phyloP scores from a whole-genome alignment of 805 yeast species.

The Wickerhamiella brachini region DNA sequence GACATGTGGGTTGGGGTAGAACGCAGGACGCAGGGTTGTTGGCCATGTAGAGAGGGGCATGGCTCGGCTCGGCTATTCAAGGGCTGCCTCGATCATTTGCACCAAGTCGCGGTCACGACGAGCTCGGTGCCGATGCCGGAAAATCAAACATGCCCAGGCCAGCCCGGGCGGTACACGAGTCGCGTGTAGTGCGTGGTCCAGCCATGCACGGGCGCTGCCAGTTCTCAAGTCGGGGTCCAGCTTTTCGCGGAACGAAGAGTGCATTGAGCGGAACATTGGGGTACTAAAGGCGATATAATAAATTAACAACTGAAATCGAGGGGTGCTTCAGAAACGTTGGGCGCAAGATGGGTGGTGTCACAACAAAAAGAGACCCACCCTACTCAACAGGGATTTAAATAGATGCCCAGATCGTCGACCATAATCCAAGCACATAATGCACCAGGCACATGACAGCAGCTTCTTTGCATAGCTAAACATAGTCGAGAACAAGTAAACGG shows the following conservation, averaged over 20 bases:
- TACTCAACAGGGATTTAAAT: background rate
- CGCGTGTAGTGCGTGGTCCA: background rate
- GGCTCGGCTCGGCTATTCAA: background rate
- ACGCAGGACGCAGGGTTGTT: background rate
- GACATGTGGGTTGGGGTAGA: no score
- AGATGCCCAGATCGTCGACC: background rate
- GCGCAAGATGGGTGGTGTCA: no score
- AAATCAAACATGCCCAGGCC: background rate
- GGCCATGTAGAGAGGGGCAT: background rate
- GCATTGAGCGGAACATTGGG: background rate
- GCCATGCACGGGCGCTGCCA: background rate
- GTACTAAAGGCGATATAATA: background rate
- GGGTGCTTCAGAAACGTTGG: no score
- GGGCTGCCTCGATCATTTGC: background rate
- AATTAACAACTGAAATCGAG: background rate
- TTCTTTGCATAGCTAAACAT: no score
- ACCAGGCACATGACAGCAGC: no score
- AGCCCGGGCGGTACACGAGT: background rate
- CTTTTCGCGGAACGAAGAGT: background rate
- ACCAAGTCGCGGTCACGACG: background rate
- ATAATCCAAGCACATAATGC: background rate
- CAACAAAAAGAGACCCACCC: no score
- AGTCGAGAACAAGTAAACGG: no score
- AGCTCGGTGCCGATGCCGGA: background rate
- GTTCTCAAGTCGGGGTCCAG: background rate